These are phyloP conservation scores for Backusella liffmaniae DNA, from an alignment of 192 early-diverging fungal genomes.

Conservation along the genomic window DNA sequence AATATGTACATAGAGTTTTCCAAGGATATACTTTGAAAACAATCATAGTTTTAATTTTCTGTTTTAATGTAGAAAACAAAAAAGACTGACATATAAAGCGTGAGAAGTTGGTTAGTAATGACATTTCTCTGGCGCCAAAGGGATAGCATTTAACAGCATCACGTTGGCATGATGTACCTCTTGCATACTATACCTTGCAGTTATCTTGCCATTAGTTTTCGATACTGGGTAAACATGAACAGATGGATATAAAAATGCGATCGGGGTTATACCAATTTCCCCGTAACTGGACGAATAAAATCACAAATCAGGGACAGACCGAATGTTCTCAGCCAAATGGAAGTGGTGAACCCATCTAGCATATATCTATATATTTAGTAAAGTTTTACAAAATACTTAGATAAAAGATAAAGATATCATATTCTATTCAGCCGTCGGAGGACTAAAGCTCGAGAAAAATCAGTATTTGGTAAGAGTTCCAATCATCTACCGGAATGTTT, in stretches of 20 bases:
- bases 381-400: background rate
- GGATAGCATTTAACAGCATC: background rate
- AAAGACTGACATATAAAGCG: background rate
- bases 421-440: background rate
- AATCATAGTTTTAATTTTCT: background rate
- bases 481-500: background rate
- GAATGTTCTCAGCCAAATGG: background rate
- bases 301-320: background rate
- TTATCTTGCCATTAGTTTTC: background rate
- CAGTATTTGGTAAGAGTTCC: background rate
- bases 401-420: background rate
- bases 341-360: background rate
- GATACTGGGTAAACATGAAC: background rate
- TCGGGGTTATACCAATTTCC: background rate
- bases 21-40: background rate
- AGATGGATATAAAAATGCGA: background rate
- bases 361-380: background rate
- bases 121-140: background rate
- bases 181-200: background rate
- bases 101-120: background rate
- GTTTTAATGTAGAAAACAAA: background rate
- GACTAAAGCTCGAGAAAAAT: background rate
- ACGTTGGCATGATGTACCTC: background rate
- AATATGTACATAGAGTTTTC: background rate
- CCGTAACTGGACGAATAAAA: background rate